Base-by-base conservation (phyloP, 2,329 filamentous ascomycete species). In the Phialemoniopsis sp. region DNA sequence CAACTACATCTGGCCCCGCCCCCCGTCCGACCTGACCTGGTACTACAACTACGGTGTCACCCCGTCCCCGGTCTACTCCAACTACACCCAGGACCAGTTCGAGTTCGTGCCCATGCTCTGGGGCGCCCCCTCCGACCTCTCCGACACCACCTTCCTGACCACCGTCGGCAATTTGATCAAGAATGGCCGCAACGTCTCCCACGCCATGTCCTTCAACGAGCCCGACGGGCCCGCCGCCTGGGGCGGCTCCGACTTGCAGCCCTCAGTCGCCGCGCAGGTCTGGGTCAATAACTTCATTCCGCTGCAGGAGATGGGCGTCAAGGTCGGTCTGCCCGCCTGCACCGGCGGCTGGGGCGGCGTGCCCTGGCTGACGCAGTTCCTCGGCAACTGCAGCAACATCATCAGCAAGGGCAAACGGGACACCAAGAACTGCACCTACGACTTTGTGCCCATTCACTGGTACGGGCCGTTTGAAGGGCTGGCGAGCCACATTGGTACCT, bases 21-120 rank as follows among this genome's bases (percentile, higher is more conserved):
- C 65, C 6, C 70, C 67, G 29, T 77, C 74, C 14, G 75, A 80
- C 32, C 62, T 91, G 40, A 84, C 80, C 4, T 93, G 87, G 87
- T 93, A 93, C 69, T 93, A 91, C 73, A 91, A 90, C 67, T 93
- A 90, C 60, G 61, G 64, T 18, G 54, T 68, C 15, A 55, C 59
- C 4, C 85, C 86, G 2, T 77, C 80, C 1, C 45, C 69, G 0
- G 64, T 64, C 32, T 82, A 73, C 54, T 47, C 59, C 31, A 59
- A 68, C 36, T 52, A 69, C 21, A 50, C 70, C 0, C 75, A 82
- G 49, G 63, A 67, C 13, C 59, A 70, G 13, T 78, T 91, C 49
- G 73, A 87, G 57, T 93, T 88, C 59, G 80, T 91, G 2, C 87
- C 87, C 37, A 89, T 89, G 86, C 75, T 89, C 43, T 91, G 83